phyloP scores from a whole-genome alignment of 805 yeast species.

The Danielia reshetovae region DNA sequence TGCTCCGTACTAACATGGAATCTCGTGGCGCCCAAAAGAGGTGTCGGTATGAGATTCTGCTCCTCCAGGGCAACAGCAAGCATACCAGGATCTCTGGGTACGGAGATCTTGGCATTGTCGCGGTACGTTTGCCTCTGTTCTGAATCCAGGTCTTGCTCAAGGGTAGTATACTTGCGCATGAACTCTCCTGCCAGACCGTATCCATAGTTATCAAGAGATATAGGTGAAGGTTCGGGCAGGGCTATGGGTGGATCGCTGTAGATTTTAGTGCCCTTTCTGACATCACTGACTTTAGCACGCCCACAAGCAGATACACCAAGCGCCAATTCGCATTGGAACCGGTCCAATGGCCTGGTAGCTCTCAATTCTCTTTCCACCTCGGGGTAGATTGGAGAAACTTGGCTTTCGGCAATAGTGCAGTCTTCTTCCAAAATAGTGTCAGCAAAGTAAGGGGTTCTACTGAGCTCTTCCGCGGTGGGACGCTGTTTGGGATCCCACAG shows the following conservation, averaged over 20 bases:
- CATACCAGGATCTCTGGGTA: too few species aligned
- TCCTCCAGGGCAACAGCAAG: not conserved
- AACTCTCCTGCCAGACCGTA: not conserved
- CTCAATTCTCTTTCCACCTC: too few species aligned
- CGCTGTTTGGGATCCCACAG: slow-evolving; percentile 79
- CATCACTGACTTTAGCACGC: slow-evolving; percentile 1
- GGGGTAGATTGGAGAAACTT: too few species aligned
- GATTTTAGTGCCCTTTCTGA: slow-evolving; percentile 1
- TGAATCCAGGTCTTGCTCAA: too few species aligned
- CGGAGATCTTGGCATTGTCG: too few species aligned
- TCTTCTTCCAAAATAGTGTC: slow-evolving; percentile 25
- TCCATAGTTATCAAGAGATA: not conserved
- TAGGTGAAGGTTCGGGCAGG: too few species aligned
- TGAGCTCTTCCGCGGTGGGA: slow-evolving; percentile 46
- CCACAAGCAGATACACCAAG: too few species aligned
- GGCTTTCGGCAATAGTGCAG: too few species aligned
- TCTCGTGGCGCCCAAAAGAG: not conserved
- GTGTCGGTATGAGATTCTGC: too few species aligned
- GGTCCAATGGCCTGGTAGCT: too few species aligned
- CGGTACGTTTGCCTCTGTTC: too few species aligned
- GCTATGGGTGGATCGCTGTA: slow-evolving; percentile 3
- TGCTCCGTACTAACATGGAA: not conserved
- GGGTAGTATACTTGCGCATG: not conserved
- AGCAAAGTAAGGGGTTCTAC: slow-evolving; percentile 52
- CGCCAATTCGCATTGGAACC: too few species aligned